Conservation (phyloP, 2,329 filamentous ascomycete genomes). For the Furcasterigmium furcatum region DNA sequence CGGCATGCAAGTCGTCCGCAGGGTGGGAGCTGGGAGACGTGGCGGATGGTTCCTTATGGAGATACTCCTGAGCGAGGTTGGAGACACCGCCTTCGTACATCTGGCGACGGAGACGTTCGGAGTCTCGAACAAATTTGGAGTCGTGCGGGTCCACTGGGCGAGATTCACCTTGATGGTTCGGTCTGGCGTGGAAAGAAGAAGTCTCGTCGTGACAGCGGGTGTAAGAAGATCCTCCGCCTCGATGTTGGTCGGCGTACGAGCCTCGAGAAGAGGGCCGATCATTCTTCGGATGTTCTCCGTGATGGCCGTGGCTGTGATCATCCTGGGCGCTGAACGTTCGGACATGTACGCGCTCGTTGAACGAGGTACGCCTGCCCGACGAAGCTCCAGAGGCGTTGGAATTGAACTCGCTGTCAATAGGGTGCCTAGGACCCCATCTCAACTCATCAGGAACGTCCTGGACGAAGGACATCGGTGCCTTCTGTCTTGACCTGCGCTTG, state of each 20-base stretch:
- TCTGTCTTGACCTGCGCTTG: background rate
- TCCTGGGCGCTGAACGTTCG: background rate
- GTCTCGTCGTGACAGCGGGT: too few species aligned
- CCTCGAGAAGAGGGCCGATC: too few species aligned
- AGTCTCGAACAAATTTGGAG: background rate
- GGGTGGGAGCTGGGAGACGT: background rate
- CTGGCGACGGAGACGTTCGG: slow-evolving; percentile 1
- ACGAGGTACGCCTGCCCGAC: background rate
- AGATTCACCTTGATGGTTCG: too few species aligned
- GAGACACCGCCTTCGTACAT: background rate
- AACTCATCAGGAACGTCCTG: too few species aligned
- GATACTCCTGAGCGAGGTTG: background rate
- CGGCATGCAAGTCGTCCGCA: background rate
- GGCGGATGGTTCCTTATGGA: background rate
- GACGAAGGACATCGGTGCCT: too few species aligned
- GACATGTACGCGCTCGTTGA: background rate
- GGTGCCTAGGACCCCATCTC: too few species aligned
- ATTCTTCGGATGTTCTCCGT: too few species aligned
- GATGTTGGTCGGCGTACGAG: too few species aligned
- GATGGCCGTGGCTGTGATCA: background rate
- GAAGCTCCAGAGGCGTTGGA: background rate
- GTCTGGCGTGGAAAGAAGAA: too few species aligned
- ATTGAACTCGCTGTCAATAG: background rate
- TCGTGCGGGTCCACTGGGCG: too few species aligned
- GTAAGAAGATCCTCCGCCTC: too few species aligned